Evolutionary conservation across 2,329 filamentous ascomycete genomes (phyloP), one percentile per base, ranked within the genome.

Genomic region (Lasiodiplodia gonubiensis): DNA sequence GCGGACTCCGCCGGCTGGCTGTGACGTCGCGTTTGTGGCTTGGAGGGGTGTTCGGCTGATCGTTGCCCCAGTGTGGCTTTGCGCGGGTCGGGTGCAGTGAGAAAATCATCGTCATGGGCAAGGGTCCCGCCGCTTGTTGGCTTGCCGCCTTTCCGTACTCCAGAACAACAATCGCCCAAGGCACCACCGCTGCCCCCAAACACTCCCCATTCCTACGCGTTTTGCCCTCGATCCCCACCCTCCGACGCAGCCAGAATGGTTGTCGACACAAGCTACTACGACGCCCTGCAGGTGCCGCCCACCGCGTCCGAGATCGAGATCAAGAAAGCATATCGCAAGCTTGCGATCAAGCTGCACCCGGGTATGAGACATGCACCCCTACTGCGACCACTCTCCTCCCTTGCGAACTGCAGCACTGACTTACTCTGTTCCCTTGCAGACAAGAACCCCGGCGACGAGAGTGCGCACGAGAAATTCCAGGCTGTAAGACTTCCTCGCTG

Each of bases 391-490:
- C 5, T 16, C 39, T 39, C 27, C n/a, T 3, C 52, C 42, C 18
- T n/a, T 10, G 51, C 71, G 71, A 35, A 64, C 18, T 46, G 5
- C 42, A 27, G 49, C 21, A 21, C 49, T 52, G 21, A 52, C n/a
- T 11, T 18, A 68, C 21, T 16, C 27, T 67, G 37, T 23, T 27
- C 67, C 48, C 37, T 64, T 63, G 67, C 77, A 92, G 95, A 99
- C 84, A 99, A 99, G 85, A 99, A 99, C 81, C 95, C 94, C 68
- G 92, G 94, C 75, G 95, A 99, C 78, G 94, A 95, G 71, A 93
- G 91, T 27, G 95, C 95, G 46, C 92, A 97, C 82, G 92, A 90
- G 76, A 94, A 94, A 80, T 99, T 99, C 81, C 95, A 99, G 83
- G 89, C 88, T 68, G 94, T 96, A 81, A 68, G 81, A 74, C 49